phyloP scores from a whole-genome alignment of 2,329 filamentous ascomycete genomes.

The Colletotrichum tropicicola region DNA sequence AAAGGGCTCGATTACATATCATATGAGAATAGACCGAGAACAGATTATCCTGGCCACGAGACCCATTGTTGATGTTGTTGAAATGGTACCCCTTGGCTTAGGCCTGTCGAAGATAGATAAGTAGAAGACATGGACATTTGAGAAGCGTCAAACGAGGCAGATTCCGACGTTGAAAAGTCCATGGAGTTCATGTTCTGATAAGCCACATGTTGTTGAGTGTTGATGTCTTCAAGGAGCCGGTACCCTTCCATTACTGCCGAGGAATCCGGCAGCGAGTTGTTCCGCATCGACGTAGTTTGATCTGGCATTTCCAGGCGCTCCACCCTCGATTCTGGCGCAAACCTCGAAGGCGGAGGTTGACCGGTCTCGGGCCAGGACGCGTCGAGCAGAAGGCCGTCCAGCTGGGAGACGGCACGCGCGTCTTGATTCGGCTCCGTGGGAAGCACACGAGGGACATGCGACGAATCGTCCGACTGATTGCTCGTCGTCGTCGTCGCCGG shows the following conservation, averaged over 20 bases:
- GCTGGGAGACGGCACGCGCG: neutral
- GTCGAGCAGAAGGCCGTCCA: slow-evolving; percentile 3
- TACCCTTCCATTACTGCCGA: neutral
- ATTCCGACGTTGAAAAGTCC: neutral
- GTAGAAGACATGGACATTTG: neutral
- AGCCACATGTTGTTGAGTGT: neutral
- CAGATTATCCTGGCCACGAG: slow-evolving; percentile 15
- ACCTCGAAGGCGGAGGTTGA: neutral
- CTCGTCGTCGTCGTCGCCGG: neutral
- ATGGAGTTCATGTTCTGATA: neutral
- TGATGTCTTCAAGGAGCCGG: neutral
- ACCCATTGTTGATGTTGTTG: slow-evolving; percentile 10
- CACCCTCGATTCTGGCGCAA: neutral
- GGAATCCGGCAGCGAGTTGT: neutral
- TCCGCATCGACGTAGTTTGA: neutral
- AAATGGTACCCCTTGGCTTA: neutral
- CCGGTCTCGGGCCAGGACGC: neutral
- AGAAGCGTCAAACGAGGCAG: neutral
- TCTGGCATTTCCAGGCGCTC: neutral
- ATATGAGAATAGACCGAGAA: neutral
- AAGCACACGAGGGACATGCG: neutral
- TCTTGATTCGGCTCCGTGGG: neutral
- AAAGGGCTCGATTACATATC: too few species aligned
- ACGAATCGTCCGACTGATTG: neutral
- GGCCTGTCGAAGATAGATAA: neutral